phyloP scores from a whole-genome alignment of 257 asterid species.

The Ophiorrhiza pumila region DNA sequence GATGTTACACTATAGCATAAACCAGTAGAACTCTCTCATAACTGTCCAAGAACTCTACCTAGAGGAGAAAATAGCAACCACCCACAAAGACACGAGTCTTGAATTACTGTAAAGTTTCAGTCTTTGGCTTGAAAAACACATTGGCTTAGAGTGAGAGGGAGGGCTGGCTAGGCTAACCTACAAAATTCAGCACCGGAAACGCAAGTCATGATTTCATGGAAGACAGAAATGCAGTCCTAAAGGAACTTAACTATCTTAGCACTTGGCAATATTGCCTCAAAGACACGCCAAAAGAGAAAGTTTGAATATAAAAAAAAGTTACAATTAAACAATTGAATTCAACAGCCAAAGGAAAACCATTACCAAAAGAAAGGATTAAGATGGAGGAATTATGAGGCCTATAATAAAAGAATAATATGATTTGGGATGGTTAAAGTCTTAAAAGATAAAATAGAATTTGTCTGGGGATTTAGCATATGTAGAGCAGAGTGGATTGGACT shows the following conservation, averaged over 20 bases:
- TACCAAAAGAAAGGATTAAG: not conserved
- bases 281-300: constrained; percentile 37
- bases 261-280: constrained; percentile 29
- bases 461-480: constrained; percentile 18
- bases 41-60: not conserved
- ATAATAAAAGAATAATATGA: not conserved
- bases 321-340: constrained; percentile 6
- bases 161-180: too few relatives aligned
- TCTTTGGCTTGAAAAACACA: constrained; percentile 10
- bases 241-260: constrained; percentile 1
- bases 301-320: constrained; percentile 15
- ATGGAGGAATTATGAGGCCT: not conserved
- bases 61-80: not conserved
- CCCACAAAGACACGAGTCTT: not conserved
- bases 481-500: constrained; percentile 14
- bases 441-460: constrained; percentile 14
- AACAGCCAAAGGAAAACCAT: constrained; percentile 5
- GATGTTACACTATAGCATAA: not conserved
- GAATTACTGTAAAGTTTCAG: not conserved
- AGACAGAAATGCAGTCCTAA: constrained; percentile 1
- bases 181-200: constrained; percentile 20
- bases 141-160: not conserved
- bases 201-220: constrained; percentile 18
- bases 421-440: not conserved
- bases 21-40: not conserved